phyloP scores from a whole-genome alignment of 768 basidiomycete species.

The Trametes cingulata region DNA sequence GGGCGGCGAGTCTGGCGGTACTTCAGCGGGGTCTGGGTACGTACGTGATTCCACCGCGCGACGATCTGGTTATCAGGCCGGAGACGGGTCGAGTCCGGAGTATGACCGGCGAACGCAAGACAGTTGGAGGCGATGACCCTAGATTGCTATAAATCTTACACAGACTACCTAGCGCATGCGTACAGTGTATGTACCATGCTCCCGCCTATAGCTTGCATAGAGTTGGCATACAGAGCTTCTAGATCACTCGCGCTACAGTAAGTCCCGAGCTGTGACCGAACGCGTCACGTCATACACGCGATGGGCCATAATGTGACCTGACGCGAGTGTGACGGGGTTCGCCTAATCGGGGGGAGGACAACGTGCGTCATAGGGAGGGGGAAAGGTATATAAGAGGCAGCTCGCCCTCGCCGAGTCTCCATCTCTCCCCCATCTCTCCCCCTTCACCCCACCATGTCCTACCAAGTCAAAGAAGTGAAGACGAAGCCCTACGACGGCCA shows the following conservation, averaged over 20 bases:
- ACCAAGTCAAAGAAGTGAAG: conserved; percentile 60
- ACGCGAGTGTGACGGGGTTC: conserved; percentile 21
- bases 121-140: neutral
- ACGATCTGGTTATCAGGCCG: conserved; percentile 4
- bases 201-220: too few relatives aligned
- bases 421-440: conserved; percentile 9
- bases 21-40: neutral
- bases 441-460: conserved; percentile 37
- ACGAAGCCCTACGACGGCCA: conserved; percentile 92
- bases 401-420: neutral
- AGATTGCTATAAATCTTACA: neutral
- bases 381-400: conserved; percentile 16
- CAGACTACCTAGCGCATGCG: too few relatives aligned
- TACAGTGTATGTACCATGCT: too few relatives aligned
- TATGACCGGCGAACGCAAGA: conserved; percentile 10
- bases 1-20: neutral
- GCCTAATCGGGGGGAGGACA: conserved; percentile 11
- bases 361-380: conserved; percentile 21
- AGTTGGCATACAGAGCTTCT: too few relatives aligned
- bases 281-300: conserved; percentile 1
- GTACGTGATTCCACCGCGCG: conserved; percentile 4
- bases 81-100: neutral
- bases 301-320: conserved; percentile 14
- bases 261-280: too few relatives aligned
- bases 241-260: too few relatives aligned